Evolutionary conservation across 768 basidiomycete genomes (phyloP).

Genomic region (Butyriboletus loyo): DNA sequence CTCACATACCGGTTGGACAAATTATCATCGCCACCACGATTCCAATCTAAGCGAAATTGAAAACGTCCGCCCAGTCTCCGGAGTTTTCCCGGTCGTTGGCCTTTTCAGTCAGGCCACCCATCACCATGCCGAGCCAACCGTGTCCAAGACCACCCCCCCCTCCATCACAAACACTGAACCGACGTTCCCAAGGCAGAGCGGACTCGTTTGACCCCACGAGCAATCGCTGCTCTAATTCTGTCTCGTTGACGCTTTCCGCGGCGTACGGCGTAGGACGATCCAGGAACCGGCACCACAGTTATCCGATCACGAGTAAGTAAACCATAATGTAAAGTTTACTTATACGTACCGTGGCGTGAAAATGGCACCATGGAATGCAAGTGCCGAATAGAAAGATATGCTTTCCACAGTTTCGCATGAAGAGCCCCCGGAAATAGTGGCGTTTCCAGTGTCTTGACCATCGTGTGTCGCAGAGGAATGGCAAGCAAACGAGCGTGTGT

Average conservation of each 20-base stretch:
- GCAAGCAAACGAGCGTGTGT: slow-evolving; percentile 8
- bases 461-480: neutral
- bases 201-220: neutral
- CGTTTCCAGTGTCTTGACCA: neutral
- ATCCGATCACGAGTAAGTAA: slow-evolving; percentile 18
- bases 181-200: neutral
- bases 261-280: slow-evolving; percentile 25
- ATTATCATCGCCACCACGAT: slow-evolving; percentile 23
- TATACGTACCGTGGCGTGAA: slow-evolving; percentile 22
- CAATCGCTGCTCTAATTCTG: slow-evolving; percentile 4
- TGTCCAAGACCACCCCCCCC: neutral
- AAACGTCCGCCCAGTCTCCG: slow-evolving; percentile 11
- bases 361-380: neutral
- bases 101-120: neutral
- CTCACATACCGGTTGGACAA: slow-evolving; percentile 13
- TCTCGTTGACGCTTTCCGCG: slow-evolving; percentile 26
- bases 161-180: neutral
- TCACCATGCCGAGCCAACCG: too few species aligned
- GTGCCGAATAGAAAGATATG: slow-evolving; percentile 6
- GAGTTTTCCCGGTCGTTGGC: slow-evolving; percentile 9
- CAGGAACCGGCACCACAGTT: slow-evolving; percentile 23
- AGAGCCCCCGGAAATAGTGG: slow-evolving; percentile 1
- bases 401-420: slow-evolving; percentile 9
- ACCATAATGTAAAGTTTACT: slow-evolving; percentile 26
- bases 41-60: slow-evolving; percentile 33